phyloP scores from a whole-genome alignment of 1,139 yeast species.

The Pichia sp. region DNA sequence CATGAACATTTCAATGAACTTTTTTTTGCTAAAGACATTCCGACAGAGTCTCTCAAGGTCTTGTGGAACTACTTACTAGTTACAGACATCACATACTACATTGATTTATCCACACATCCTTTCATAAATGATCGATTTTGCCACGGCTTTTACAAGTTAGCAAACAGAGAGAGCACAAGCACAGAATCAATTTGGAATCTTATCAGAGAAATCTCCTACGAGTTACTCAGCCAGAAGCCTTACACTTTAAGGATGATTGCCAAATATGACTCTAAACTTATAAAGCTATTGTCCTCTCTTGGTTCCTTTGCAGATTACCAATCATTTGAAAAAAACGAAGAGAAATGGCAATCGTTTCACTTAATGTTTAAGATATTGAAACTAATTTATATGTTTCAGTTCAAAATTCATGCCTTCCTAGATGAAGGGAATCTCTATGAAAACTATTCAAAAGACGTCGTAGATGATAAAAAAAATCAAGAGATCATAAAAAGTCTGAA shows the following conservation, averaged over 20 bases:
- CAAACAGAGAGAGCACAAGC: not conserved
- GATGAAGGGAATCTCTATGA: not conserved
- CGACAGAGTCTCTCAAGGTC: conserved; percentile 7
- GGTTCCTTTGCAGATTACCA: conserved; percentile 7
- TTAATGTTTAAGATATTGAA: conserved; percentile 11
- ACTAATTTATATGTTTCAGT: not conserved
- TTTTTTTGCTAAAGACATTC: conserved; percentile 10
- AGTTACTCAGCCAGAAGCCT: not conserved
- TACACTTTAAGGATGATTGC: not conserved
- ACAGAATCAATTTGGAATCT: not conserved
- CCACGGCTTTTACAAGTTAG: conserved; percentile 12
- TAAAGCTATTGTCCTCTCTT: not conserved
- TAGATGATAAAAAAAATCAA: conserved; percentile 1
- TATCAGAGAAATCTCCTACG: conserved; percentile 4
- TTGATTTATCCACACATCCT: conserved; percentile 5
- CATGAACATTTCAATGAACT: conserved; percentile 3
- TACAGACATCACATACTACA: conserved; percentile 12
- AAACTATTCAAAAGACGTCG: not conserved
- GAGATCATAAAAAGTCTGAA: conserved; percentile 2
- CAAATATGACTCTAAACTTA: not conserved
- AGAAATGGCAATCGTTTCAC: conserved; percentile 10
- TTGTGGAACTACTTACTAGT: conserved; percentile 19
- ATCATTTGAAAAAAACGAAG: conserved; percentile 8
- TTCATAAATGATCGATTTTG: conserved; percentile 15
- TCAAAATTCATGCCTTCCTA: not conserved